Base-by-base conservation (phyloP, 805 yeast species). In the Metschnikowia gelsemii region DNA sequence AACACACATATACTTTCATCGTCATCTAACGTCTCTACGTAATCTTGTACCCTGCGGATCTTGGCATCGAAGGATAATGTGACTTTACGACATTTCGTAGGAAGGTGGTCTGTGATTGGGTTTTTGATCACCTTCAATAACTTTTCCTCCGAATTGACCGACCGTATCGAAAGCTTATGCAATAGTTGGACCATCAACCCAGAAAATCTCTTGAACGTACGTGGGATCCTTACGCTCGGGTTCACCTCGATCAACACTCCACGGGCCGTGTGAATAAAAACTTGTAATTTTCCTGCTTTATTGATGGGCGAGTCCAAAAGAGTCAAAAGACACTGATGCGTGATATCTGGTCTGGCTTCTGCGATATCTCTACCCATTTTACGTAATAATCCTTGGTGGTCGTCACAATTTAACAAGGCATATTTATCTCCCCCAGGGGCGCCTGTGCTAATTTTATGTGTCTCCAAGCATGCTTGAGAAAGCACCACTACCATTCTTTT, bases 321-420 rank as follows among this genome's bases (percentile, higher is more conserved):
- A 3, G 99, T 91, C 64, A 93, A 74, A 30, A 93, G 78, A 73
- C 99, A 93, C 68, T 91, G 99, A 62, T 93, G 99, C 32, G 99
- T 93, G 57, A 93, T 93, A 64, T 93, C 99, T n/a, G 99, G 99
- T 64, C 99, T 81, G 6, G 97, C 98, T 61, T 93, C 99, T 35
- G 96, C 87, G 50, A 93, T 91, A 60, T 93, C 98, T 61, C 98
- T 80, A 39, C 95, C 96, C 95, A 91, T 88, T 62, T 89, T 91
- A 63, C 91, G 84, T 56, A 93, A 72, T 38, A 91, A 72, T 12
- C 97, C 97, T 69, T 93, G 99, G 63, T 93, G 99, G 62, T 93
- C 99, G 64, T 93, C 99, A 73, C 99, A 93, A 70, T 93, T 93
- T 58, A 93, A 74, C 46, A 93, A 69, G 0, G 96, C 97, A 59